Base-by-base conservation (phyloP, 352 stramenopile genomes). In the Blastocystis sp. region DNA sequence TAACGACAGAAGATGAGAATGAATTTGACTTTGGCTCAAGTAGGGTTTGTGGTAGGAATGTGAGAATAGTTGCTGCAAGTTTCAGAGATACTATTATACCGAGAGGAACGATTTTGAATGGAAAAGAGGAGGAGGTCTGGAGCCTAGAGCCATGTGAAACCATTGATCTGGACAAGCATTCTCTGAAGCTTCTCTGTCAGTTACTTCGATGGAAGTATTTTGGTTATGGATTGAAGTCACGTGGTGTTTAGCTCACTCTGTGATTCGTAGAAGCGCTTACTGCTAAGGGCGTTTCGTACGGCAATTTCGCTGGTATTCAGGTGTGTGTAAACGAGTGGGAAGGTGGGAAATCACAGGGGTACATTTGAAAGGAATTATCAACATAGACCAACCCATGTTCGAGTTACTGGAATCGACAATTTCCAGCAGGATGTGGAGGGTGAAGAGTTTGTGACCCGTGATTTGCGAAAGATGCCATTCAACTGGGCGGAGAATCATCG, bases 291-390 rank as follows among this genome's bases (percentile, higher is more conserved):
- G 55, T 61, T 13, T 13, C 50, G 50, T 59, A 59, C 20, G 50
- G 50, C 13, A 34, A 39, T 6, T 66, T 64, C 18, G 4, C 20
- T 5, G 70, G 70, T 29, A 29, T 80, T 11, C 70, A 80, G 55
- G 70, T 80, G 26, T 80, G 70, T 43, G 70, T 80, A n/a, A 43
- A 54, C n/a, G 70, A 80, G 2, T 26, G 20, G 50, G 70, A 80
- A 34, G 70, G 70, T 41, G 15, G 45, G 3, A 39, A 54, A 20
- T n/a, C 43, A 26, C n/a, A 20, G 55, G 55, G 7, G 70, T 80
- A 18, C 1, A 15, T 20, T 29, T 80, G n/a, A 2, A 5, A n/a
- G 50, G 15, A 34, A 9, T 3, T 15, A 64, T n/a, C 20, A 9
- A 3, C 0, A 26, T 80, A 80, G 70, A n/a, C 20, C 23, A 4